Percentiles rank a stretch among this genome's conserved stretches.
Conservation (phyloP, 495 filamentous ascomycete genomes). For the Trichoderma gamsii region DNA sequence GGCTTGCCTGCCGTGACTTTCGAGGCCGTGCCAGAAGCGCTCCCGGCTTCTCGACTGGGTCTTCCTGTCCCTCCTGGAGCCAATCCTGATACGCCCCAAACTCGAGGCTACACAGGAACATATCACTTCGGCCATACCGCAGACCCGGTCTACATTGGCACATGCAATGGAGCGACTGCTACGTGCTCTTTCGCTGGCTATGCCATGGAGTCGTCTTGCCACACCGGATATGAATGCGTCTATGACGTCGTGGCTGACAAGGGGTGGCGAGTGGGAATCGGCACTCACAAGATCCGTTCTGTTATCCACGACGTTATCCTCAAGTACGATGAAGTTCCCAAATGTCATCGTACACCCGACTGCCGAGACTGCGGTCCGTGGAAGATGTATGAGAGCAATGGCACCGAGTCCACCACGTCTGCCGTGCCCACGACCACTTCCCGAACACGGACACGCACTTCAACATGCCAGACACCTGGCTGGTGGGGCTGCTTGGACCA, state of each 20-base stretch:
- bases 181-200: slow-evolving; percentile 90
- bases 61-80: slow-evolving; percentile 79
- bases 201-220: slow-evolving; percentile 85
- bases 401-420: slow-evolving; percentile 63
- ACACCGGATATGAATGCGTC: slow-evolving; percentile 77
- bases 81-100: slow-evolving; percentile 62
- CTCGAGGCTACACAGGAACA: slow-evolving; percentile 64
- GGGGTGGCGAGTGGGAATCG: slow-evolving; percentile 80
- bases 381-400: slow-evolving; percentile 91
- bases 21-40: slow-evolving; percentile 82
- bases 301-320: slow-evolving; percentile 83
- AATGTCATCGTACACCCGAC: slow-evolving; percentile 63
- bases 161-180: slow-evolving; percentile 83
- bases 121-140: slow-evolving; percentile 95
- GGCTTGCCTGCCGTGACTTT: slow-evolving; percentile 84
- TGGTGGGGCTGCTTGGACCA: slow-evolving; percentile 72
- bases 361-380: slow-evolving; percentile 88
- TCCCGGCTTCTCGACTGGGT: slow-evolving; percentile 77
- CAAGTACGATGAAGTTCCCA: slow-evolving; percentile 69
- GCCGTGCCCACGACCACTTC: slow-evolving; percentile 48
- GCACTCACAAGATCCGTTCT: slow-evolving; percentile 75
- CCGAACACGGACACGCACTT: slow-evolving; percentile 63
- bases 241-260: slow-evolving; percentile 89
- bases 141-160: slow-evolving; percentile 90
- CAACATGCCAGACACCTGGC: slow-evolving; percentile 84